phyloP scores from a whole-genome alignment of 768 basidiomycete genomes.

The Hypholoma sublateritium region DNA sequence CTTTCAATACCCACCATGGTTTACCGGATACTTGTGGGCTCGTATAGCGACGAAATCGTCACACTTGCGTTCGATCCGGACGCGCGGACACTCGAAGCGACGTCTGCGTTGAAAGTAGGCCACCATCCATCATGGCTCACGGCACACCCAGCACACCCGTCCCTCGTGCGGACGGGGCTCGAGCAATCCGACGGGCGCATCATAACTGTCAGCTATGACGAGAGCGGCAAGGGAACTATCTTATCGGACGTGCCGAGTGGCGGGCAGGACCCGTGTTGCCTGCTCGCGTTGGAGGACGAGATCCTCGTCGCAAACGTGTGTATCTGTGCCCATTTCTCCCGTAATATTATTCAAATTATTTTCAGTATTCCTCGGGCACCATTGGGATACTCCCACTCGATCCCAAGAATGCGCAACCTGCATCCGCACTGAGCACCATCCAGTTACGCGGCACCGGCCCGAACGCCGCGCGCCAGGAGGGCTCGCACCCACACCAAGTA shows the following conservation, averaged over 20 bases:
- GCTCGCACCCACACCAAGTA: constrained; percentile 79
- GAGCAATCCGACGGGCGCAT: constrained; percentile 69
- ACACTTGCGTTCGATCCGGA: constrained; percentile 64
- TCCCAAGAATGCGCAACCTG: constrained; percentile 44
- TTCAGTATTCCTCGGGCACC: constrained; percentile 69
- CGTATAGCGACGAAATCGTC: constrained; percentile 63
- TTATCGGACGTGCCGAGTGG: constrained; percentile 51
- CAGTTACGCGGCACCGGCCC: constrained; percentile 60
- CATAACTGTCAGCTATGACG: constrained; percentile 56
- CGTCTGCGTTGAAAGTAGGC: constrained; percentile 49
- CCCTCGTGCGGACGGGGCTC: constrained; percentile 63
- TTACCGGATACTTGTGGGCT: constrained; percentile 56
- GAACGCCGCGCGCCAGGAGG: constrained; percentile 62
- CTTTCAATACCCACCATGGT: constrained; percentile 23
- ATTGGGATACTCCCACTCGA: constrained; percentile 58
- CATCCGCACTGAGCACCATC: constrained; percentile 32
- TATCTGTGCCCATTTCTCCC: constrained; percentile 13
- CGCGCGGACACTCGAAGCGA: constrained; percentile 41
- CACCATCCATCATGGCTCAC: constrained; percentile 79
- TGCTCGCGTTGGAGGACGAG: constrained; percentile 56
- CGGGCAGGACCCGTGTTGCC: constrained; percentile 64
- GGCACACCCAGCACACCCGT: constrained; percentile 51
- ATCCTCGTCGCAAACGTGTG: constrained; percentile 74
- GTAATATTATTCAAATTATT: neutral
- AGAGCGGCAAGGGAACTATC: constrained; percentile 50